Evolutionary conservation across 2,329 filamentous ascomycete species (phyloP).

Genomic region (Claviceps fusiformis): DNA sequence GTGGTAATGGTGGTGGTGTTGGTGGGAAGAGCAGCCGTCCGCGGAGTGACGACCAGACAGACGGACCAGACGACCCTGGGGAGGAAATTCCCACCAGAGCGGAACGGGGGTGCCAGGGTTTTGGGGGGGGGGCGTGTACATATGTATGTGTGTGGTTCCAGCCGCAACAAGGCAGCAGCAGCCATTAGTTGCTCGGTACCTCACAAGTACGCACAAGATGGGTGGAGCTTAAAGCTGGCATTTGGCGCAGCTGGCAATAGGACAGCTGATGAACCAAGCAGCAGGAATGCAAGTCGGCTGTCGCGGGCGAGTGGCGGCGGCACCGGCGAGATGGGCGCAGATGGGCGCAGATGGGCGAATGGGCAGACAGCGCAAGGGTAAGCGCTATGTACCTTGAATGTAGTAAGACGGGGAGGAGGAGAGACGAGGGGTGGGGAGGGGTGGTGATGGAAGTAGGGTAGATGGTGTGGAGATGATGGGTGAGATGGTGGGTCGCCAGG

Average conservation of each 20-base stretch:
- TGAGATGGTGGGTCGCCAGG: too few species aligned
- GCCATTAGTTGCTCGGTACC: background rate
- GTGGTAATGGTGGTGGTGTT: too few species aligned
- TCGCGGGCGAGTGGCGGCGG: background rate
- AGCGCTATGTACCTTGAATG: background rate
- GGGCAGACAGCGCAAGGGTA: background rate
- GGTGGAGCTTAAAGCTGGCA: background rate
- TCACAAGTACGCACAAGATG: background rate
- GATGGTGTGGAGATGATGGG: too few species aligned
- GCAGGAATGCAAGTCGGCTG: background rate
- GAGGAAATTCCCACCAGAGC: constrained; percentile 5
- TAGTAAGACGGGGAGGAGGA: too few species aligned
- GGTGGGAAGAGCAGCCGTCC: background rate
- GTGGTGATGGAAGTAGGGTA: too few species aligned
- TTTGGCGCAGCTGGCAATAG: too few species aligned
- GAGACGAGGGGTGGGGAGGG: too few species aligned
- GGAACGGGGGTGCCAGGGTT: background rate
- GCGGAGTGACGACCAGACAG: constrained; percentile 2
- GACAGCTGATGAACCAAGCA: background rate
- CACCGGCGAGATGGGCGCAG: background rate
- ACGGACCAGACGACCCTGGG: background rate
- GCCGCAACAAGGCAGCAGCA: too few species aligned
- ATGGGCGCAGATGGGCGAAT: background rate
- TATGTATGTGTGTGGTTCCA: too few species aligned
- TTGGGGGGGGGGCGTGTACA: background rate